Percentiles rank a stretch among this genome's conserved stretches.
Conservation (phyloP, 768 basidiomycete species). For the Rickenella mellea region DNA sequence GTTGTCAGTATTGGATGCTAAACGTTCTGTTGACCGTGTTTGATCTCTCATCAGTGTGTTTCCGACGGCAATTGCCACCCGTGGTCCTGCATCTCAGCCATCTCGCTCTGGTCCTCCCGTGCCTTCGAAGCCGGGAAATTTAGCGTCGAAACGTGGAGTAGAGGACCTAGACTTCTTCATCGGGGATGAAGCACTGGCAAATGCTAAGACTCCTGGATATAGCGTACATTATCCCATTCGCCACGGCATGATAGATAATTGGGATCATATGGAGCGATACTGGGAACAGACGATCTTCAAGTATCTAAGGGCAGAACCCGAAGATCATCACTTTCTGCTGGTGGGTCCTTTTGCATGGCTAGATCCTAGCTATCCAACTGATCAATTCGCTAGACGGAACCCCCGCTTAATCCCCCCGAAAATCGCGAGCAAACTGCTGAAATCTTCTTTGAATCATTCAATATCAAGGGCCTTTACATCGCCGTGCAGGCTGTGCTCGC, state of each 20-base stretch:
- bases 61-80: slow-evolving; percentile 92
- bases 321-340: slow-evolving; percentile 96
- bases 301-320: slow-evolving; percentile 95
- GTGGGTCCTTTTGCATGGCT: slow-evolving; percentile 38
- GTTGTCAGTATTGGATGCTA: slow-evolving; percentile 52
- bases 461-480: slow-evolving; percentile 96
- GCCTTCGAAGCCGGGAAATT: slow-evolving; percentile 79
- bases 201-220: slow-evolving; percentile 91
- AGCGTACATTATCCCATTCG: slow-evolving; percentile 93
- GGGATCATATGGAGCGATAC: slow-evolving; percentile 98
- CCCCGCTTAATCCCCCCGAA: slow-evolving; percentile 95
- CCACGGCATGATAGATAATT: slow-evolving; percentile 96
- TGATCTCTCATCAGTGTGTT: slow-evolving; percentile 56
- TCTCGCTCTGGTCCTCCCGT: slow-evolving; percentile 65
- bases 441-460: slow-evolving; percentile 99
- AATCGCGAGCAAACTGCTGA: slow-evolving; percentile 99
- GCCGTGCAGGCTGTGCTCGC: slow-evolving; percentile 98
- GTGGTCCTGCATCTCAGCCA: slow-evolving; percentile 47
- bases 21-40: slow-evolving; percentile 2
- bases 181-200: slow-evolving; percentile 94
- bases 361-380: not conserved
- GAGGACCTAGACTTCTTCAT: slow-evolving; percentile 99
- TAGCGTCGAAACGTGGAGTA: slow-evolving; percentile 93
- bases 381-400: slow-evolving; percentile 69
- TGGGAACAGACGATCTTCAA: slow-evolving; percentile 99